Evolutionary conservation across 2,329 filamentous ascomycete species (phyloP).

Genomic region (Thelonectria olida): DNA sequence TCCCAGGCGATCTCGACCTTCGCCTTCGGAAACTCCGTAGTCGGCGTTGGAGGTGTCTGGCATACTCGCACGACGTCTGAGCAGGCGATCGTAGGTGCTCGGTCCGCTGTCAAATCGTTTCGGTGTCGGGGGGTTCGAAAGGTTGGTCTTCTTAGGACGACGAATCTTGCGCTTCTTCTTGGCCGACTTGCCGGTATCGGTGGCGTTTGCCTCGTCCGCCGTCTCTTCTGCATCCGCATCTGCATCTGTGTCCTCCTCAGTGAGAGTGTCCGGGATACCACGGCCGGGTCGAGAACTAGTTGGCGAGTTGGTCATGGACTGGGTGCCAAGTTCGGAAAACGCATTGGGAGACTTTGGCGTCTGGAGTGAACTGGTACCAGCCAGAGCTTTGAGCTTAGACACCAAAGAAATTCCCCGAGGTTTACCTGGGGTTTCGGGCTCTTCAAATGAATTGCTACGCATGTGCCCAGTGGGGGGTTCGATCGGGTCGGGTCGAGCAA

Average conservation of each 20-base stretch:
- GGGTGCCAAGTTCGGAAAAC: constrained; percentile 46
- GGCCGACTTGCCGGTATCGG: constrained; percentile 51
- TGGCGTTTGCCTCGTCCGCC: constrained; percentile 74
- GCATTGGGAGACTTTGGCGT: constrained; percentile 52
- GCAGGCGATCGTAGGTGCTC: constrained; percentile 55
- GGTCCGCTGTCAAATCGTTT: constrained; percentile 55
- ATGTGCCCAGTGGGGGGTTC: constrained; percentile 62
- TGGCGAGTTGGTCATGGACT: constrained; percentile 59
- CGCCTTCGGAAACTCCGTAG: constrained; percentile 78
- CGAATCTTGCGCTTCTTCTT: constrained; percentile 71
- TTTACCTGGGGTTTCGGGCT: constrained; percentile 68
- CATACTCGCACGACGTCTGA: constrained; percentile 73
- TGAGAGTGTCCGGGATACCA: constrained; percentile 62
- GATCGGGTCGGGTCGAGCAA: constrained; percentile 65
- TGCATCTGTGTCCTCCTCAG: constrained; percentile 58
- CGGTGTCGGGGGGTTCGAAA: constrained; percentile 74
- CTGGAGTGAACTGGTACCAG: constrained; percentile 61
- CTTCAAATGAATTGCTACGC: constrained; percentile 73
- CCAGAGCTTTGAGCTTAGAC: constrained; percentile 79
- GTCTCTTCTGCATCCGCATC: constrained; percentile 86
- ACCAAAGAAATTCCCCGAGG: constrained; percentile 74
- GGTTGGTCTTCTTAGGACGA: constrained; percentile 61
- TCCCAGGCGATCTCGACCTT: constrained; percentile 70
- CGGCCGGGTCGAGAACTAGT: constrained; percentile 54
- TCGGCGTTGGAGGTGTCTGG: constrained; percentile 67